Evolutionary conservation across 1,284 basidiomycete genomes (phyloP), one percentile per base, ranked within the genome.

Genomic region (Psilocybe mexicana): DNA sequence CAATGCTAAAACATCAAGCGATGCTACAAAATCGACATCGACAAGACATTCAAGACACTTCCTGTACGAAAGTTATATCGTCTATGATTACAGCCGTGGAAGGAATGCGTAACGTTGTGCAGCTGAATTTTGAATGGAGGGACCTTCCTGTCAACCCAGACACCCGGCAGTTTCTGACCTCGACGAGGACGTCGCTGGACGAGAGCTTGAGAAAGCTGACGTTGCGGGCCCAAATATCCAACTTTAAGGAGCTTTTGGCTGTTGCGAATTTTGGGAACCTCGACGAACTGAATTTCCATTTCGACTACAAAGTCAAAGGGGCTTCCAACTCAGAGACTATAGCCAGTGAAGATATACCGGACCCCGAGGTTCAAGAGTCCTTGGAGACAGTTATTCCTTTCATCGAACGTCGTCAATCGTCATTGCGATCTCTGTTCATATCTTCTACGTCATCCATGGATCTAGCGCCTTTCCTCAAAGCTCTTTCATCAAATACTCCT

Each of bases 91-190:
- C 61, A 6, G 72, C 74, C 6, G 63, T 72, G 35, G 54, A 63
- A 38, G 63, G 67, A 40, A 75, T 76, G 74, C 60, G 54, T 4
- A 68, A 68, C 23, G 68, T 74, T 5, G 65, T 61, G 8, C 67
- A 66, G 44, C 69, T 72, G 60, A 64, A 67, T 48, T 72, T 76
- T 52, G 72, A 74, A 57, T 74, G 74, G 71, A 63, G 74, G 40
- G 71, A 75, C 54, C 68, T 76, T 28, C 66, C 71, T 7, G 53
- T 70, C 40, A 70, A 67, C 44, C 48, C 64, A 24, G 63, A 66
- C 38, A 72, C 71, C 0, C 58, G 56, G 3, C 60, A 63, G 4
- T 72, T 74, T 52, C 61, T 75, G 30, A 57, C 62, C 1, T 64
- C 71, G 1, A 63, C 68, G 12, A 56, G 68, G 33, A 58, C 53